A percentile compares a stretch with the other conserved stretches of the same genome.
These are phyloP conservation scores for Boeremia lycopersici DNA, from an alignment of 2,329 filamentous ascomycete genomes.

Conservation along the genomic window DNA sequence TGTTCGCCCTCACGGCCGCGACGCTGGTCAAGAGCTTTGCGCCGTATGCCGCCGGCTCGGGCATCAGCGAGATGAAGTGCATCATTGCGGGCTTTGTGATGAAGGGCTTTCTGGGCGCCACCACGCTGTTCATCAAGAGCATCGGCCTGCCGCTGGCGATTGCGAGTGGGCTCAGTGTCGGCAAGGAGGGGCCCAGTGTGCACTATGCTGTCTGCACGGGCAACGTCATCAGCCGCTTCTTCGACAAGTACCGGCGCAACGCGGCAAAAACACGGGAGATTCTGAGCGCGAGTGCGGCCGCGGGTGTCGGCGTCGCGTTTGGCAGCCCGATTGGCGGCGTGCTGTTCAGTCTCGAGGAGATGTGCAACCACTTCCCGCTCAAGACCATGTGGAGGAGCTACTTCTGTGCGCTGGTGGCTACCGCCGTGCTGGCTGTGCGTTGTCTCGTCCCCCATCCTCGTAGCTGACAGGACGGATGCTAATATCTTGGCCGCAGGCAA, in stretches of 20 bases:
- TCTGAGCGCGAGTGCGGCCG: conserved; percentile 89
- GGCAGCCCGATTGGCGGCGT: conserved; percentile 97
- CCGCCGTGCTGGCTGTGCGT: conserved; percentile 77
- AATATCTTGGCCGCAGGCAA: conserved; percentile 59
- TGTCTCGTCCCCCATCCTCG: neutral
- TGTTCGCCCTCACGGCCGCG: conserved; percentile 83
- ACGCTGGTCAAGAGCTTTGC: conserved; percentile 88
- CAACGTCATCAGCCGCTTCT: conserved; percentile 92
- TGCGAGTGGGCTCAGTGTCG: conserved; percentile 89
- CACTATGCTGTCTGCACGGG: conserved; percentile 98
- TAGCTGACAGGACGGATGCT: neutral
- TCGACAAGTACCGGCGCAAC: conserved; percentile 88
- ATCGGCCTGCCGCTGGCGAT: conserved; percentile 90
- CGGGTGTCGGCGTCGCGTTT: conserved; percentile 94
- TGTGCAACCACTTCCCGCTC: conserved; percentile 93
- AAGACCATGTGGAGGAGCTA: conserved; percentile 99
- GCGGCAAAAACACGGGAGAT: conserved; percentile 96
- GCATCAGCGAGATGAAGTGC: conserved; percentile 98
- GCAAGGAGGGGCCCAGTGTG: conserved; percentile 97
- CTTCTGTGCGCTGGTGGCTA: conserved; percentile 95
- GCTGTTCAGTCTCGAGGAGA: conserved; percentile 95
- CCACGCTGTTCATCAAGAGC: conserved; percentile 93
- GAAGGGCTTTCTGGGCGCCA: conserved; percentile 94
- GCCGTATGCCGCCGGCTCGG: conserved; percentile 93
- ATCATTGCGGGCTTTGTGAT: conserved; percentile 99